Conservation (phyloP, 805 yeast genomes). For the Cyberlindnera euphorbiiphila region DNA sequence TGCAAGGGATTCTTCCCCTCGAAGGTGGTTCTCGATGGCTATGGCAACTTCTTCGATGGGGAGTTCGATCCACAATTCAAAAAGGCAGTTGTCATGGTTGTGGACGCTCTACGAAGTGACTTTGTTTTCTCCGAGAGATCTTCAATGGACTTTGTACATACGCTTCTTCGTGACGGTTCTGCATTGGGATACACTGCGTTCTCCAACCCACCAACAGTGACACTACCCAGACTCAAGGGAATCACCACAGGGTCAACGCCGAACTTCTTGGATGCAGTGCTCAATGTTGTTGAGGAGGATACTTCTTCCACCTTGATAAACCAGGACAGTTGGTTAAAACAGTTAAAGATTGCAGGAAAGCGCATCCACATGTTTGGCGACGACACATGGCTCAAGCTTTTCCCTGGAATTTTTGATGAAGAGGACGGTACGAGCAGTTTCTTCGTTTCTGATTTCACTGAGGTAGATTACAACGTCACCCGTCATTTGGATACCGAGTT, state of each 20-base stretch:
- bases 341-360: constrained; percentile 39
- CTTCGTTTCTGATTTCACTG: constrained; percentile 91
- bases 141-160: constrained; percentile 63
- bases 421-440: constrained; percentile 90
- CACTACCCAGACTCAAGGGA: constrained; percentile 90
- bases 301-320: constrained; percentile 58
- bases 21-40: constrained; percentile 71
- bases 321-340: constrained; percentile 87
- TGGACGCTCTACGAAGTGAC: constrained; percentile 91
- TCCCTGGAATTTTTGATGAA: constrained; percentile 64
- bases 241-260: constrained; percentile 95
- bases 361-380: constrained; percentile 87
- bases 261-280: constrained; percentile 86
- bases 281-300: constrained; percentile 90
- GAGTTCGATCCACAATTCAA: constrained; percentile 49
- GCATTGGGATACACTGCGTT: constrained; percentile 90
- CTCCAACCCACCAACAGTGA: constrained; percentile 95
- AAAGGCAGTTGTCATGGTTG: constrained; percentile 73
- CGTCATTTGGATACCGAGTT: constrained; percentile 72
- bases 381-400: constrained; percentile 94
- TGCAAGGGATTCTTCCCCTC: constrained; percentile 88
- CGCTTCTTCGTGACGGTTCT: constrained; percentile 54
- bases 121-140: constrained; percentile 69
- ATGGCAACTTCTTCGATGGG: constrained; percentile 32
- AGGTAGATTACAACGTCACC: constrained; percentile 91